Evolutionary conservation across 2,329 filamentous ascomycete species (phyloP), one percentile per base, ranked within the genome.

Genomic region (Paramyrothecium sp.): DNA sequence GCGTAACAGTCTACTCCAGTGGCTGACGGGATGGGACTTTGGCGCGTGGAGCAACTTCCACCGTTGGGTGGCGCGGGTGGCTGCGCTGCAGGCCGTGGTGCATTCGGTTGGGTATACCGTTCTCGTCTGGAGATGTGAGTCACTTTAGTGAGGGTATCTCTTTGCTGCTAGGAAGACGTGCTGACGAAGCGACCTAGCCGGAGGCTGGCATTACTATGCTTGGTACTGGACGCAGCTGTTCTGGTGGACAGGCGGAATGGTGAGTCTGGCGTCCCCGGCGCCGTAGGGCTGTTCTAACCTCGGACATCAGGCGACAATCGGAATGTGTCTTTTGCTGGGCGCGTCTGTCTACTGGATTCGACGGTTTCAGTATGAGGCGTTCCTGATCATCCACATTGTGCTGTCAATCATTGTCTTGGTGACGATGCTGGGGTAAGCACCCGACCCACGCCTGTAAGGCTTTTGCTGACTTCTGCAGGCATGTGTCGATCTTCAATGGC

Each of bases 11-110:
- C 65, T 86, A 0, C 77, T 89, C 17, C 74, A 89, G 55, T 88
- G 84, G 84, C 67, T 86, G 0, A 90, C 88, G 0, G 87, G 87
- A 0, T 90, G 88, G 87, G 85, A 83, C 12, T 89, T 88, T 67
- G 79, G 80, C 2, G 86, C 84, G 0, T 90, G 85, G 64, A 90
- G 85, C 61, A 79, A 84, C 46, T 89, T 89, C 54, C 88, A 90
- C 68, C 82, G 88, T 0, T 87, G 86, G 78, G 77, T 87, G 3
- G 87, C 88, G 0, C 77, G 87, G 19, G 76, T 89, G 2, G 79
- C 85, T 7, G 87, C 86, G 0, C 56, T 86, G 0, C 80, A 89
- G 61, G 87, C 85, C 1, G 75, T 89, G 2, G 68, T 87, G 0
- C 88, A 91, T 63, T 87, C 86, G 0, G 57, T 87, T 1, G 80